phyloP scores from a whole-genome alignment of 106 monocot species.

The Ottelia alismoides region DNA sequence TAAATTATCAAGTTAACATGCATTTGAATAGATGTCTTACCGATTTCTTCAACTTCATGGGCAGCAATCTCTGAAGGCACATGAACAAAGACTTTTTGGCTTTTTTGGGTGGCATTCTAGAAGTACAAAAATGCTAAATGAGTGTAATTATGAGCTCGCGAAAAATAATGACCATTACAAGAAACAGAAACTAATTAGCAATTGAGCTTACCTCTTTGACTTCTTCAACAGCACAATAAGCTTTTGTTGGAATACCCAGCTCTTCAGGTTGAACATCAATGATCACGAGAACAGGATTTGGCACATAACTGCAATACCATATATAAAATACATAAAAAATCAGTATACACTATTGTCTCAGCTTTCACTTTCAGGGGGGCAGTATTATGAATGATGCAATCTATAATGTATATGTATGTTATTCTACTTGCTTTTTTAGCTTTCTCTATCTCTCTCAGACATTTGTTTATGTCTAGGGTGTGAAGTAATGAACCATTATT shows the following conservation, averaged over 20 bases:
- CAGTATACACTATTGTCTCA: not conserved
- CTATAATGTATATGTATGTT: too few species aligned
- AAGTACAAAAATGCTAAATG: not conserved
- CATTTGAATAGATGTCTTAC: slow-evolving; percentile 34
- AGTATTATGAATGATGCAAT: too few species aligned
- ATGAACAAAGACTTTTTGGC: slow-evolving; percentile 95
- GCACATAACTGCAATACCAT: slow-evolving; percentile 43
- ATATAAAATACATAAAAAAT: not conserved
- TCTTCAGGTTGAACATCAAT: slow-evolving; percentile 85
- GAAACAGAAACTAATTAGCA: too few species aligned
- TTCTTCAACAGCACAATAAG: slow-evolving; percentile 80
- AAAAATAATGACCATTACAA: too few species aligned
- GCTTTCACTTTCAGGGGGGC: too few species aligned
- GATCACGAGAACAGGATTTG: slow-evolving; percentile 71
- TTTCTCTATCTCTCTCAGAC: too few species aligned
- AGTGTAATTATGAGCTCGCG: not conserved
- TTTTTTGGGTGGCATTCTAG: slow-evolving; percentile 99
- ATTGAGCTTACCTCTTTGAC: slow-evolving; percentile 71
- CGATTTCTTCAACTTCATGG: slow-evolving; percentile 99
- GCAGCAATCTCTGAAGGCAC: slow-evolving; percentile 99
- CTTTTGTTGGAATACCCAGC: slow-evolving; percentile 75
- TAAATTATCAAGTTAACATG: too few species aligned
- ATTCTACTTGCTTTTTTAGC: too few species aligned
- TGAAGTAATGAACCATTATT: too few species aligned
- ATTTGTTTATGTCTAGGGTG: too few species aligned